These are phyloP conservation scores for Endoconidiophora polonica DNA, from an alignment of 2,329 filamentous ascomycete genomes.

Conservation along the genomic window DNA sequence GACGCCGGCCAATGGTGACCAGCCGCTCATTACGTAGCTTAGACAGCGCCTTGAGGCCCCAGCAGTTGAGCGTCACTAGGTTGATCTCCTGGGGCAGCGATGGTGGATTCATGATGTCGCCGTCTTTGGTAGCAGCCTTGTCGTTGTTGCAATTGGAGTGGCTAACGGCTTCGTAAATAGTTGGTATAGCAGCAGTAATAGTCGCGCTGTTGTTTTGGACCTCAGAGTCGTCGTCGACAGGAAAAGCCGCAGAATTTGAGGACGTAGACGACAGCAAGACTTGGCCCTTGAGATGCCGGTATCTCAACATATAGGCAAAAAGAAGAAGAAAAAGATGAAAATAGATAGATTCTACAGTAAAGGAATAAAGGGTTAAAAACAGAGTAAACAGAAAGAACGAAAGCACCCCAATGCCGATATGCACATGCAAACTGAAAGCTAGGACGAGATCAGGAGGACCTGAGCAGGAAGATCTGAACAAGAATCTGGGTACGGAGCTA, in stretches of 20 bases:
- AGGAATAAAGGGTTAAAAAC: background rate
- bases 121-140: conserved; percentile 9
- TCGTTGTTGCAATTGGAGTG: too few species aligned
- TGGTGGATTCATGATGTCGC: conserved; percentile 21
- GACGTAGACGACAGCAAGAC: background rate
- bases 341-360: too few species aligned
- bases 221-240: too few species aligned
- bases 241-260: background rate
- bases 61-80: conserved; percentile 85
- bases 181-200: too few species aligned
- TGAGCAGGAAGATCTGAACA: too few species aligned
- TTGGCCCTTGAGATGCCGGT: background rate
- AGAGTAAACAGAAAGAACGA: background rate
- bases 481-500: too few species aligned
- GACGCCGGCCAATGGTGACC: conserved; percentile 63
- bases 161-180: too few species aligned
- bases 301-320: background rate
- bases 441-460: background rate
- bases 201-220: too few species aligned
- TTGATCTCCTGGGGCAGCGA: conserved; percentile 38
- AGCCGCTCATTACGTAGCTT: conserved; percentile 63
- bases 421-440: background rate
- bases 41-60: conserved; percentile 81
- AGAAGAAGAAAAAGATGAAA: background rate
- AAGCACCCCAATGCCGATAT: background rate